phyloP scores from a whole-genome alignment of 2,329 filamentous ascomycete genomes.

The Fusarium phyllophilum region DNA sequence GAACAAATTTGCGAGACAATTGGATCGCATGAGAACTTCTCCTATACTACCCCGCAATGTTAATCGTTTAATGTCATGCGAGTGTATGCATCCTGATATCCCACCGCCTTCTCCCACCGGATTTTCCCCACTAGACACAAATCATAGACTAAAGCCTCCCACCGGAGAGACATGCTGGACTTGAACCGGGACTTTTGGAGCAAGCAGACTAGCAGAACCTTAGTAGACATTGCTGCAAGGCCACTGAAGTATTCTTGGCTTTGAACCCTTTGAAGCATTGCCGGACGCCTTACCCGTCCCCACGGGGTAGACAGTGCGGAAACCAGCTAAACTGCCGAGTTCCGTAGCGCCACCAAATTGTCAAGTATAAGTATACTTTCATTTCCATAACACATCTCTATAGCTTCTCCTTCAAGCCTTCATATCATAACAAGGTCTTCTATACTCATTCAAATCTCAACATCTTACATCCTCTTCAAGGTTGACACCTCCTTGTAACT shows the following conservation, averaged over 20 bases:
- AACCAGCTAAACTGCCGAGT: not conserved
- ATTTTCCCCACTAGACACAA: not conserved
- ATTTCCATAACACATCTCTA: not conserved
- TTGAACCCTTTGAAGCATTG: not conserved
- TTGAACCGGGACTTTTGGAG: not conserved
- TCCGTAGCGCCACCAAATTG: not conserved
- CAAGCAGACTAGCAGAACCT: not conserved
- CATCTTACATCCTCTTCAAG: not conserved
- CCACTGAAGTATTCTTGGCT: not conserved
- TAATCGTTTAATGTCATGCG: too few species aligned
- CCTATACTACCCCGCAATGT: not conserved
- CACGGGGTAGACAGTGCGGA: not conserved
- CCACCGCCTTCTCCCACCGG: not conserved
- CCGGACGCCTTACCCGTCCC: not conserved
- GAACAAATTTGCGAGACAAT: not conserved
- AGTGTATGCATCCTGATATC: not conserved
- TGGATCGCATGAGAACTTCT: not conserved
- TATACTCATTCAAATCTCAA: not conserved
- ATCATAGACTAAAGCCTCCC: not conserved
- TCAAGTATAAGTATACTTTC: not conserved
- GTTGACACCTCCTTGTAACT: not conserved
- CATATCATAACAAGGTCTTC: fast-evolving
- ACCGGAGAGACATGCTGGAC: not conserved
- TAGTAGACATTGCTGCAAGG: not conserved
- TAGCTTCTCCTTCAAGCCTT: not conserved